Base-by-base conservation (phyloP, 306 rosid genomes). In the Pterocarpus macrocarpus region DNA sequence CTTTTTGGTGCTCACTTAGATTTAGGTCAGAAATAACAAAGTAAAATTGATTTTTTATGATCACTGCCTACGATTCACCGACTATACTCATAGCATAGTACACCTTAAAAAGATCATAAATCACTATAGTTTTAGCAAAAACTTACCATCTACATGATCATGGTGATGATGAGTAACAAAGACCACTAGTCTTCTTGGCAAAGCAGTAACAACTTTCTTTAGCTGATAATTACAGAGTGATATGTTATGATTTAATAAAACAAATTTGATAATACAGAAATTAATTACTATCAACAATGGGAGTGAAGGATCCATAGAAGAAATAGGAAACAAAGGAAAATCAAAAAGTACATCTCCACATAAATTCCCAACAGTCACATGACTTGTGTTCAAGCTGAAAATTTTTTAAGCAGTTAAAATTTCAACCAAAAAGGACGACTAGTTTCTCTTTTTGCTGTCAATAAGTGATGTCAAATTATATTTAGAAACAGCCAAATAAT, bases 81-180 rank as follows among this genome's bases (percentile, higher is more conserved):
- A 58, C 57, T 33, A 52, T 49, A 50, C 58, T 10, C 43, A 7
- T 57, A 33, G 62, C 64, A 68, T 75, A 79, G 84, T 58, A 75
- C 35, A 28, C 71, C 16, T 73, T 41, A 33, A 73, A 72, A 80
- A 52, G 35, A 58, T 16, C 13, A 62, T 13, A 71, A 74, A 3
- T 35, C 12, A 22, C n/a, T 47, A 6, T 47, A 36, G 69, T 62
- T 56, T 53, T 35, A 45, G 73, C 13, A 49, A 52, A 87, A 65
- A 71, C 91, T 74, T 85, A 94, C 98, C 97, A 71, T 94, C 97
- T 58, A 94, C 92, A 71, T 94, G 98, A 82, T 94, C 98, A 45
- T 0, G 77, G 73, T 92, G 98, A 75, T 94, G 98, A 86, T 94
- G 98, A 55, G 97, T 94, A 64, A 94, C 88, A 86, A 94, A 90